A percentile compares a stretch with the other conserved stretches of the same genome.
Conservation (phyloP, 1,284 basidiomycete species). For the Chalciporus sp. region DNA sequence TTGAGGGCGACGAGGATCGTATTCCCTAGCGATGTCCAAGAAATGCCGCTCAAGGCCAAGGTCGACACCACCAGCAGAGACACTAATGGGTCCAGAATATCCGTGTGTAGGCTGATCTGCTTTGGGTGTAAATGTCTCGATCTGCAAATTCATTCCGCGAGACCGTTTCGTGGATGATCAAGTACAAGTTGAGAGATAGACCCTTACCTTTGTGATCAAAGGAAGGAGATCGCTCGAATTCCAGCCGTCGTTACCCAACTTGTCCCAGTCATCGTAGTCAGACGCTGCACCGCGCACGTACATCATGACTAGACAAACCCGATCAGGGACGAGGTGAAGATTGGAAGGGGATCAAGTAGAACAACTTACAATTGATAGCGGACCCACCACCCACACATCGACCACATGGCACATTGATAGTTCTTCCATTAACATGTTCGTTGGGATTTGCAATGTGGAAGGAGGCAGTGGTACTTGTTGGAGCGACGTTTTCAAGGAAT, state of each 20-base stretch:
- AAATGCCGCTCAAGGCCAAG: conserved; percentile 47
- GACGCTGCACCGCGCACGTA: conserved; percentile 34
- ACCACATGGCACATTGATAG: conserved; percentile 47
- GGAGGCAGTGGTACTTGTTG: conserved; percentile 43
- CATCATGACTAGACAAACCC: conserved; percentile 37
- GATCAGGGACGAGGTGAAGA: too few relatives aligned
- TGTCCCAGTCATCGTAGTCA: conserved; percentile 59
- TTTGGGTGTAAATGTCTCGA: conserved; percentile 50
- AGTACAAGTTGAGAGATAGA: too few relatives aligned
- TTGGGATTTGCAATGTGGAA: conserved; percentile 45
- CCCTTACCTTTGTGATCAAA: conserved; percentile 49
- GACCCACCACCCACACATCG: conserved; percentile 33
- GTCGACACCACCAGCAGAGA: conserved; percentile 43
- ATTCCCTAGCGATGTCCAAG: conserved; percentile 42
- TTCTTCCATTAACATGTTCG: conserved; percentile 42
- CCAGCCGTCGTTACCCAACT: conserved; percentile 51
- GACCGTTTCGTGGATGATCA: too few relatives aligned
- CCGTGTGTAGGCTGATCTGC: conserved; percentile 46
- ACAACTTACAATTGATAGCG: conserved; percentile 46
- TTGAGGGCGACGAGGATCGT: conserved; percentile 44
- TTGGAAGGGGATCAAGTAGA: too few relatives aligned
- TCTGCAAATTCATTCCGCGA: too few relatives aligned
- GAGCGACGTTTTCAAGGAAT: conserved; percentile 42
- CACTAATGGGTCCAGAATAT: conserved; percentile 52
- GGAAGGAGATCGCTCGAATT: conserved; percentile 50